Evolutionary conservation across 441 rosid genomes (phyloP).

Genomic region (Jatropha multifida): DNA sequence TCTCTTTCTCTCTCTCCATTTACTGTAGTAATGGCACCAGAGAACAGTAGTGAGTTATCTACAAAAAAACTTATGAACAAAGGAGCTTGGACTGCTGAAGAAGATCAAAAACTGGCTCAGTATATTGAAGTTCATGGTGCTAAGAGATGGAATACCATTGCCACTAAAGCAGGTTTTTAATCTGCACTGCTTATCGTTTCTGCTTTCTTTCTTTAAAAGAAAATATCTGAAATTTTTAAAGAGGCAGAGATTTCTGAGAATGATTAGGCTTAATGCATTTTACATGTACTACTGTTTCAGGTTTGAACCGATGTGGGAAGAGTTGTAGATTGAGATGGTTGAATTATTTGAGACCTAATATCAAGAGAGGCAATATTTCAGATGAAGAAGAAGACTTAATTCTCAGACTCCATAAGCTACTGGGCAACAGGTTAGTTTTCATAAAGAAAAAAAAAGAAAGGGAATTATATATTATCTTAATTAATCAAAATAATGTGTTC

Average conservation of each 20-base stretch:
- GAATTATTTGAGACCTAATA: constrained; percentile 61
- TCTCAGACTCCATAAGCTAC: constrained; percentile 60
- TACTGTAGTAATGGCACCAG: constrained; percentile 39
- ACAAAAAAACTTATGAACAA: constrained; percentile 39
- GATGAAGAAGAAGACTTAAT: constrained; percentile 65
- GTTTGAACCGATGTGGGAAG: constrained; percentile 59
- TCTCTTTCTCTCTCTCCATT: not conserved
- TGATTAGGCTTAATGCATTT: not conserved
- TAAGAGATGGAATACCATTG: constrained; percentile 50
- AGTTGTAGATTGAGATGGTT: constrained; percentile 69
- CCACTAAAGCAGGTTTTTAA: constrained; percentile 46
- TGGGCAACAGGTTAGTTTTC: constrained; percentile 51
- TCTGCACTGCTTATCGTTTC: no score
- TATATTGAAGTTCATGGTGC: constrained; percentile 55
- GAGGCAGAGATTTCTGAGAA: not conserved
- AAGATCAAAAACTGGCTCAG: constrained; percentile 52
- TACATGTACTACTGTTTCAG: constrained; percentile 25
- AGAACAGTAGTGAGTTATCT: constrained; percentile 23
- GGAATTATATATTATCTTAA: not conserved
- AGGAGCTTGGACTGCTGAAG: constrained; percentile 75
- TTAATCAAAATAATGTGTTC: not conserved
- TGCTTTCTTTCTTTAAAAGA: no score
- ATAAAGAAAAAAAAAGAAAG: no score
- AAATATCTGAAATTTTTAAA: no score
- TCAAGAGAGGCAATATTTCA: constrained; percentile 73